phyloP scores from a whole-genome alignment of 2,329 filamentous ascomycete genomes.

The Fusarium sp. region DNA sequence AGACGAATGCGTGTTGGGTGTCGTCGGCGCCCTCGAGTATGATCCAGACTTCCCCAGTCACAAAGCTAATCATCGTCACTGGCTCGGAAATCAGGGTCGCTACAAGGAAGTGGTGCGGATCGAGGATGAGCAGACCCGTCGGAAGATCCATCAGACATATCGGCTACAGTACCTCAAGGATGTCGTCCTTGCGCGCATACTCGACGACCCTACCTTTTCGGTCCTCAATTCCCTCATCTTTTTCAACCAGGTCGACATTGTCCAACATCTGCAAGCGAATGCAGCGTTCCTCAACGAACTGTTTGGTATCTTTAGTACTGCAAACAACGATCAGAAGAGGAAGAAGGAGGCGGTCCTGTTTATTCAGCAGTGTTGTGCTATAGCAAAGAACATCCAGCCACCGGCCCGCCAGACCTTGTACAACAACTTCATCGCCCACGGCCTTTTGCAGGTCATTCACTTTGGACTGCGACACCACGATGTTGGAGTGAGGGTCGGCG shows the following conservation, averaged over 20 bases:
- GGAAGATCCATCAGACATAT: conserved; percentile 97
- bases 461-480: conserved; percentile 90
- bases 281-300: conserved; percentile 82
- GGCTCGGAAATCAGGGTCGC: conserved; percentile 86
- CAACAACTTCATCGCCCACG: conserved; percentile 88
- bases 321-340: conserved; percentile 73
- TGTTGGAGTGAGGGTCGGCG: conserved; percentile 87
- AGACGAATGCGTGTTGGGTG: conserved; percentile 88
- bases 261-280: conserved; percentile 92
- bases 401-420: conserved; percentile 85
- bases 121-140: conserved; percentile 81
- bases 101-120: conserved; percentile 98
- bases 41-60: conserved; percentile 98
- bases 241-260: conserved; percentile 98
- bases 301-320: conserved; percentile 83
- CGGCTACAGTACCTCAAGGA: conserved; percentile 97
- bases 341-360: conserved; percentile 97
- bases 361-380: conserved; percentile 94
- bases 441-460: conserved; percentile 89
- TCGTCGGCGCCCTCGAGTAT: conserved; percentile 96
- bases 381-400: conserved; percentile 93
- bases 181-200: conserved; percentile 94
- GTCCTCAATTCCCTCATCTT: conserved; percentile 98
- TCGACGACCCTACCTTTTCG: conserved; percentile 97
- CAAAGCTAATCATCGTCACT: conserved; percentile 96